Conservation (phyloP, 2,329 filamentous ascomycete species). For the Tolypocladium ophioglossoides region DNA sequence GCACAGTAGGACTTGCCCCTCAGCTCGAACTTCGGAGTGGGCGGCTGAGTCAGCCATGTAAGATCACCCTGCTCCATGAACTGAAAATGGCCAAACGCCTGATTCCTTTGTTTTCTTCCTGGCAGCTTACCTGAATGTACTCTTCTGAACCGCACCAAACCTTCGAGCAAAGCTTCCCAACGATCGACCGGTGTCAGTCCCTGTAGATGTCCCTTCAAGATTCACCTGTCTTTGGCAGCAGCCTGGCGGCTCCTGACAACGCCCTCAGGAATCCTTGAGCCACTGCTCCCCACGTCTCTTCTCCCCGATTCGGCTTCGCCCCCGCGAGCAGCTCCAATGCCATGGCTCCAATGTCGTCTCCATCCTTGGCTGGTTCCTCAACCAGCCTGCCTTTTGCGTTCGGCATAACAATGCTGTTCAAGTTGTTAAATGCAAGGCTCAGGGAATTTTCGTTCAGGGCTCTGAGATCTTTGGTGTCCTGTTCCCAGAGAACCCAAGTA, state of each 20-base stretch:
- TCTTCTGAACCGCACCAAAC: background rate
- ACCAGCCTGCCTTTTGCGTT: constrained; percentile 1
- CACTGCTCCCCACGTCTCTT: constrained; percentile 21
- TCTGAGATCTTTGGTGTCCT: constrained; percentile 19
- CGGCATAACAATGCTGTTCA: constrained; percentile 19
- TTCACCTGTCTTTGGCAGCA: constrained; percentile 8
- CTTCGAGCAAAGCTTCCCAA: background rate
- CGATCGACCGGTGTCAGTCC: background rate
- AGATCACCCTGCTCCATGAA: too few species aligned
- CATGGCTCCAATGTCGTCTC: constrained; percentile 18
- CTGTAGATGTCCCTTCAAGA: background rate
- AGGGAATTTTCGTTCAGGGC: constrained; percentile 16
- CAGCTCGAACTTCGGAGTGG: background rate
- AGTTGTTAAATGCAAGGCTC: constrained; percentile 10
- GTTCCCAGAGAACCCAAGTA: constrained; percentile 19
- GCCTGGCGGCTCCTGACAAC: constrained; percentile 11
- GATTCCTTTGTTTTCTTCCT: background rate
- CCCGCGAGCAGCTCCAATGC: constrained; percentile 22
- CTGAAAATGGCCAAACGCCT: background rate
- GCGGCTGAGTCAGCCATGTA: constrained; percentile 3
- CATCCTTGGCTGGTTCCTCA: constrained; percentile 3
- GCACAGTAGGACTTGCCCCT: constrained; percentile 19
- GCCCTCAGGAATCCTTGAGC: constrained; percentile 17
- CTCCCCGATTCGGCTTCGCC: constrained; percentile 8
- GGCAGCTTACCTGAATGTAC: background rate